Base-by-base conservation (phyloP, 2,329 filamentous ascomycete genomes). In the Massarina eburnea region DNA sequence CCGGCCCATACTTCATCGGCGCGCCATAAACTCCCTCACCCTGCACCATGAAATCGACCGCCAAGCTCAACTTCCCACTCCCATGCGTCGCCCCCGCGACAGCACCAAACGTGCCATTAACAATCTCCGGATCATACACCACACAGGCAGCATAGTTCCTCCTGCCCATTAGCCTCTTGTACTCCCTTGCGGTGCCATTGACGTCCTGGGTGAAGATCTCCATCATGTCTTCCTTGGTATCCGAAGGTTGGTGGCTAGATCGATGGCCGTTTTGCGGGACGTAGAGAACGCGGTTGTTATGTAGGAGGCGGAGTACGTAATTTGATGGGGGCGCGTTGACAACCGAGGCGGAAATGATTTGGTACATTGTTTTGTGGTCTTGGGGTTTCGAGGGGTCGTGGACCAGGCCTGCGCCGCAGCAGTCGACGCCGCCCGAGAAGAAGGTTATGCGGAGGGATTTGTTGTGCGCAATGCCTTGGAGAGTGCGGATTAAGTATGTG, bases 151-250 rank as follows among this genome's bases (percentile, higher is more conserved):
- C 85, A 64, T 97, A 99, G 66, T 96, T 97, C 47, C 94, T 80
- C 33, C 92, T 79, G 1, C 87, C 90, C 91, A 99, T 99, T 41
- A 99, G 80, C 64, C 92, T 88, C 74, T 91, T 91, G 64, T 91
- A 79, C 70, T 96, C 92, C 37, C 91, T 80, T 1, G 84, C 78
- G 27, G 83, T 77, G n/a, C 94, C 92, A 43, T 86, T 89, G 14
- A 94, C 90, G 60, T 99, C 94, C 7, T 86, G 89, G 62, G 94
- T 90, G 80, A 99, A 99, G 57, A 99, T 95, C 76, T 99, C 94
- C 88, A 99, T 95, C 94, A 99, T 99, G 73, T 99, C 94, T 71
- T 99, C 94, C 72, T 99, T 97, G 37, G 94, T 99, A 68, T 99
- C 94, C 1, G 85, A 86, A 1, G 87, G 85, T 54, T 82, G 81